Evolutionary conservation across 1,284 basidiomycete genomes (phyloP).

Genomic region (Lentinus polychrous): DNA sequence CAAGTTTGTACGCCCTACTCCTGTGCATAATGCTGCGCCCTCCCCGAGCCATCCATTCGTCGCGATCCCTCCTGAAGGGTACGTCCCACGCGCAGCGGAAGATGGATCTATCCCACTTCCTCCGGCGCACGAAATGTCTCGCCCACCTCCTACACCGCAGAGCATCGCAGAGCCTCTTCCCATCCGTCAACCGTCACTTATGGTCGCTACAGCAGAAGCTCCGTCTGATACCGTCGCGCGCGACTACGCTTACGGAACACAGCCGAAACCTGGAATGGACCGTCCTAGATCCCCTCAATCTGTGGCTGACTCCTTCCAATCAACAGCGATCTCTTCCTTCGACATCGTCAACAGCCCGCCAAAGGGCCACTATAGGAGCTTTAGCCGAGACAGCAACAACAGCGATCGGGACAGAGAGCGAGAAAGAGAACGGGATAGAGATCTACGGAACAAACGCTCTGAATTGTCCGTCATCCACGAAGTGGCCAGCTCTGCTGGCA

Average conservation of each 20-base stretch:
- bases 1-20: constrained; percentile 13
- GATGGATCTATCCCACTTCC: constrained; percentile 20
- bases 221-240: constrained; percentile 6
- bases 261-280: constrained; percentile 2
- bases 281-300: constrained; percentile 18
- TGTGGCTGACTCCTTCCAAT: constrained; percentile 21
- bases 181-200: constrained; percentile 8
- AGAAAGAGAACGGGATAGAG: constrained; percentile 18
- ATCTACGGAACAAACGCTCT: constrained; percentile 9
- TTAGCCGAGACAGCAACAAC: not conserved
- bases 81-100: constrained; percentile 18
- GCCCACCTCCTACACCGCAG: constrained; percentile 9
- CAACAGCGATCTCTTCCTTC: constrained; percentile 32
- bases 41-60: constrained; percentile 16
- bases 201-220: not conserved
- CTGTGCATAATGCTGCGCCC: constrained; percentile 15
- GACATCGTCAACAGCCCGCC: constrained; percentile 27
- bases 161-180: constrained; percentile 10
- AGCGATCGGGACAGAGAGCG: constrained; percentile 10
- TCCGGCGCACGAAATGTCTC: constrained; percentile 21
- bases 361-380: not conserved
- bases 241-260: constrained; percentile 16
- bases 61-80: constrained; percentile 19
- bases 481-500: constrained; percentile 27
- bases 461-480: constrained; percentile 34